phyloP scores from a whole-genome alignment of 2,329 filamentous ascomycete species.

The Ophiostoma ips region DNA sequence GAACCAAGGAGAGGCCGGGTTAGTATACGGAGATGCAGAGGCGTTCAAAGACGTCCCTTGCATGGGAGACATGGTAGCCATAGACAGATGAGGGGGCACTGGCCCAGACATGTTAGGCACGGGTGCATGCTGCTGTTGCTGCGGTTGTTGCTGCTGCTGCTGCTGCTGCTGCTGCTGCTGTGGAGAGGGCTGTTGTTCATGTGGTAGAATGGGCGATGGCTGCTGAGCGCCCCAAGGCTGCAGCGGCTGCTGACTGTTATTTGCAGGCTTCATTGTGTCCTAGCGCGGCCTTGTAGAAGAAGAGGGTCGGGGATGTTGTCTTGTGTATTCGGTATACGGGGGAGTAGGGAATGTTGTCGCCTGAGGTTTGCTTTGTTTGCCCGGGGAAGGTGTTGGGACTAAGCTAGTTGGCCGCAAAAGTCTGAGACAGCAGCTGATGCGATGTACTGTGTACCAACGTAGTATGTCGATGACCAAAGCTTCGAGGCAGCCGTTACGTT shows the following conservation, averaged over 20 bases:
- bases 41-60: too few relatives aligned
- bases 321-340: background rate
- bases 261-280: conserved; percentile 15
- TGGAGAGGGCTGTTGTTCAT: conserved; percentile 13
- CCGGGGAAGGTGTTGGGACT: background rate
- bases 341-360: background rate
- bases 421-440: background rate
- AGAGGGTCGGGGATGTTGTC: background rate
- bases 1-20: conserved; percentile 22
- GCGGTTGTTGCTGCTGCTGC: conserved; percentile 12
- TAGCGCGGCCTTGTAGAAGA: background rate
- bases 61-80: background rate
- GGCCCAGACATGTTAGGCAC: conserved; percentile 1
- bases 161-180: conserved; percentile 9
- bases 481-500: background rate
- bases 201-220: background rate
- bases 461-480: background rate
- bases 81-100: background rate
- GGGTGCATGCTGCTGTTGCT: background rate
- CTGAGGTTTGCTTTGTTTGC: background rate
- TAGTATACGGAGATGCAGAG: conserved; percentile 18
- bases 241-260: conserved; percentile 15
- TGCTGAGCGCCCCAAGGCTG: conserved; percentile 15
- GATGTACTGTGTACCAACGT: background rate
- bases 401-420: background rate